A percentile compares a stretch with the other conserved stretches of the same genome.
Evolutionary conservation across 306 rosid species (phyloP).

Genomic region (Inga leiocalycina): DNA sequence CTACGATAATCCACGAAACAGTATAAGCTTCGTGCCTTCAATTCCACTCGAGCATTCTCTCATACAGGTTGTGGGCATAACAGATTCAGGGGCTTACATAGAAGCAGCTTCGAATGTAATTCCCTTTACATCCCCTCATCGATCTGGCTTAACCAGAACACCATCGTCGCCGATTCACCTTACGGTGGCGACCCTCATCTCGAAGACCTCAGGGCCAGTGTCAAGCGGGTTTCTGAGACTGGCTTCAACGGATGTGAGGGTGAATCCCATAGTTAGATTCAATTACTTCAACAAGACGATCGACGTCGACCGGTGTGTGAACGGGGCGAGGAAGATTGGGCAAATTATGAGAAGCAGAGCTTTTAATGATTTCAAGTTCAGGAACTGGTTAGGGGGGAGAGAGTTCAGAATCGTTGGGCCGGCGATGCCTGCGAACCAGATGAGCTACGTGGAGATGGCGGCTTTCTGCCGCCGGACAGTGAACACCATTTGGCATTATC

Average conservation of each 20-base stretch:
- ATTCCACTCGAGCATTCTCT: not conserved
- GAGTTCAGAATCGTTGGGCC: conserved; percentile 56
- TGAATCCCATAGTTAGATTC: conserved; percentile 73
- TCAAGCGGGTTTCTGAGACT: conserved; percentile 64
- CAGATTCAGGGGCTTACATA: conserved; percentile 2
- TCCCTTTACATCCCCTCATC: not conserved
- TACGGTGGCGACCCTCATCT: conserved; percentile 74
- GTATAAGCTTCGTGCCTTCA: conserved; percentile 76
- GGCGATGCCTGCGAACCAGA: conserved; percentile 47
- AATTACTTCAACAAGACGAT: conserved; percentile 57
- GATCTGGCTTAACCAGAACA: conserved; percentile 48
- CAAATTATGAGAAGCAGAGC: conserved; percentile 48
- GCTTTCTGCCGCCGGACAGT: conserved; percentile 59
- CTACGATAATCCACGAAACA: conserved; percentile 84
- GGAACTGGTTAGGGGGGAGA: not conserved
- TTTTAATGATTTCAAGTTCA: conserved; percentile 51
- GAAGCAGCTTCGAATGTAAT: not conserved
- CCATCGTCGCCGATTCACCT: conserved; percentile 63
- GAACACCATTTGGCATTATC: conserved; percentile 75
- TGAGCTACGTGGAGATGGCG: conserved; percentile 36
- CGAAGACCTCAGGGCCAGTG: conserved; percentile 70
- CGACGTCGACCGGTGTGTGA: conserved; percentile 59
- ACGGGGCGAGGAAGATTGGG: conserved; percentile 57
- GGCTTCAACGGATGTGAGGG: conserved; percentile 61
- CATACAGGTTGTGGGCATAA: conserved; percentile 5